These are phyloP conservation scores for Leptomonas pyrrhocoris DNA, from an alignment of 208 protist species.

Conservation along the genomic window DNA sequence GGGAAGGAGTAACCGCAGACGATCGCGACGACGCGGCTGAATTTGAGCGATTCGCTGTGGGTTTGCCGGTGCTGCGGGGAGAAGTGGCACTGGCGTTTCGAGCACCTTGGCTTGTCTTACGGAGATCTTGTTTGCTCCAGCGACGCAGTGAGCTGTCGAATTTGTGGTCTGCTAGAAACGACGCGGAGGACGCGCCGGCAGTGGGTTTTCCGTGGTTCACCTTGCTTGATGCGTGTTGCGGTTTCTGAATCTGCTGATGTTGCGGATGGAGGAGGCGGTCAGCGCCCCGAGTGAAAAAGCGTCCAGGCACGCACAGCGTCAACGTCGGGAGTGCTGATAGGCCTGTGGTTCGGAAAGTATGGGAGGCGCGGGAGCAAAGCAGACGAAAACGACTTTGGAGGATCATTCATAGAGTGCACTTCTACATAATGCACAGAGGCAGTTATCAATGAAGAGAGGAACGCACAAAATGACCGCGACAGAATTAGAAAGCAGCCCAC, in stretches of 20 bases:
- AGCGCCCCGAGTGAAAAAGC: not conserved
- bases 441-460: too few species aligned
- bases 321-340: too few species aligned
- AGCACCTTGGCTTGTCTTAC: not conserved
- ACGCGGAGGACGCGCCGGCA: not conserved
- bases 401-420: too few species aligned
- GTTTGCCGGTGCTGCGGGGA: not conserved
- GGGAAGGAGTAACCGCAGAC: too few species aligned
- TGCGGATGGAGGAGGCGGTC: not conserved
- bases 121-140: not conserved
- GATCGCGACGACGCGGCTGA: not conserved
- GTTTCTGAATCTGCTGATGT: not conserved
- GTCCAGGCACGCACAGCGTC: too few species aligned
- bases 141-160: not conserved
- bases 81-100: not conserved
- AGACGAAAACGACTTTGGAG: too few species aligned
- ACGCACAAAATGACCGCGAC: too few species aligned
- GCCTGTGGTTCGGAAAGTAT: too few species aligned
- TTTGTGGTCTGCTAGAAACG: conserved; percentile 1
- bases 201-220: not conserved
- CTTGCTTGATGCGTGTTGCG: not conserved
- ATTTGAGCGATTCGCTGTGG: not conserved
- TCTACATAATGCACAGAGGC: too few species aligned
- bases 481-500: too few species aligned
- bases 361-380: too few species aligned